Base-by-base conservation (phyloP, 495 filamentous ascomycete species). In the Neurospora sp. region DNA sequence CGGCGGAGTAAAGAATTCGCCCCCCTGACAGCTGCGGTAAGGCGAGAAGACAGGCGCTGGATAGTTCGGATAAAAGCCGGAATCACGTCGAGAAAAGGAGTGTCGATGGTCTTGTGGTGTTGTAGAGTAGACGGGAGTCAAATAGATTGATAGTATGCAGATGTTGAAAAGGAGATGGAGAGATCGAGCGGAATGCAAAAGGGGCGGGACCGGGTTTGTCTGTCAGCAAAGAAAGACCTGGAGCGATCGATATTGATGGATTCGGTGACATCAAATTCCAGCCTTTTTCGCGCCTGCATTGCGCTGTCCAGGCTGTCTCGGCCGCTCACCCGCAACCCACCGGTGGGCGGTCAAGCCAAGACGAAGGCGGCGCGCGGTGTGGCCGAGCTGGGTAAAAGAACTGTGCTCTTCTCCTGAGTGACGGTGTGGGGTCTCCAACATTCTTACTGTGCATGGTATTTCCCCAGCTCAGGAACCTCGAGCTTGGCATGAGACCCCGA, bases 261-360 rank as follows among this genome's bases (percentile, higher is more conserved):
- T 62, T 62, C 74, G 70, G 76, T 77, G 74, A 74, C 76, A 77
- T 77, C 76, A 72, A 77, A 75, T 72, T 69, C 72, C 70, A 72
- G 75, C 76, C 69, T 72, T 75, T 75, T 72, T 48, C 71, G 62
- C 27, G 54, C 54, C 42, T 73, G 39, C 69, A 54, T 70, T 69
- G 54, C 54, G 54, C 54, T 62, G 54, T 66, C 42, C 42, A 20
- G 72, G 75, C 39, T 72, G 48, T 74, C 71, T 59, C 44, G 71
- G 27, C 27, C 74, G 72, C 74, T 72, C 74, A 74, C 66, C 72
- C 70, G 72, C 54, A 62, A 62, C 54, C 54, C 54, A 62, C 54
- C 54, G 54, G 54, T 62, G 54, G 54, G 54, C 54, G 54, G 54
- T 62, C 54, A 62, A 62, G 54, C 54, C 54, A 62, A 62, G 27